A percentile compares a stretch with the other conserved stretches of the same genome.
These are phyloP conservation scores for Psilocybe cubensis DNA, from an alignment of 768 basidiomycete genomes.

Conservation along the genomic window DNA sequence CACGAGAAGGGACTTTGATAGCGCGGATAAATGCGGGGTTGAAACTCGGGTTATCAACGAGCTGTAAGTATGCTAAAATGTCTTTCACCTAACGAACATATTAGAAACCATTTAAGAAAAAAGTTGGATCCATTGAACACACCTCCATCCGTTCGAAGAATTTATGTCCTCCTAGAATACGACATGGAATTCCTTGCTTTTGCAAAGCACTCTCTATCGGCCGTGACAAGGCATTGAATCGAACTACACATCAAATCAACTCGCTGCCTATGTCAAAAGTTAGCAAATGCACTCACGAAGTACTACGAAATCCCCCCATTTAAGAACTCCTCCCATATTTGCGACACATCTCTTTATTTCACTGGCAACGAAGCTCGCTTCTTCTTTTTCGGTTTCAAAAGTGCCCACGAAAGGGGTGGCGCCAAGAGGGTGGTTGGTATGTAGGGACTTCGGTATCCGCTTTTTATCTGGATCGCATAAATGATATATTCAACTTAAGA, in stretches of 20 bases:
- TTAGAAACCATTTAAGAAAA: neutral
- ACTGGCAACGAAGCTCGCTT: conserved; percentile 71
- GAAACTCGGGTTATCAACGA: conserved; percentile 74
- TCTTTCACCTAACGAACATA: conserved; percentile 66
- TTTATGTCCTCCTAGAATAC: conserved; percentile 78
- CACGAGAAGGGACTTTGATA: conserved; percentile 71
- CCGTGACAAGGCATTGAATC: conserved; percentile 81
- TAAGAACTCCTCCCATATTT: conserved; percentile 69
- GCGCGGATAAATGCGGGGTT: conserved; percentile 73
- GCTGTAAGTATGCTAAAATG: conserved; percentile 78
- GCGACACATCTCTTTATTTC: conserved; percentile 84
- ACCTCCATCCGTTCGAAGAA: conserved; percentile 89
- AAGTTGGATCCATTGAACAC: conserved; percentile 9
- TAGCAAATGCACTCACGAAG: conserved; percentile 54
- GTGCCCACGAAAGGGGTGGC: conserved; percentile 58
- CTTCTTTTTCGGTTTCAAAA: conserved; percentile 59
- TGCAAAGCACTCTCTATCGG: conserved; percentile 77
- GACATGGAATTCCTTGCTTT: conserved; percentile 75
- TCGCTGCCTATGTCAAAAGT: neutral
- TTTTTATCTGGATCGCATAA: conserved; percentile 56
- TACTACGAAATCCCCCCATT: conserved; percentile 81
- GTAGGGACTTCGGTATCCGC: conserved; percentile 75
- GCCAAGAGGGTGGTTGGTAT: conserved; percentile 68
- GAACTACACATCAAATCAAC: conserved; percentile 48
- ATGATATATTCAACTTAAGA: neutral